Percentiles rank a stretch among this genome's conserved stretches.
phyloP scores from a whole-genome alignment of 2,329 filamentous ascomycete genomes.

The Macroventuria anomochaeta region DNA sequence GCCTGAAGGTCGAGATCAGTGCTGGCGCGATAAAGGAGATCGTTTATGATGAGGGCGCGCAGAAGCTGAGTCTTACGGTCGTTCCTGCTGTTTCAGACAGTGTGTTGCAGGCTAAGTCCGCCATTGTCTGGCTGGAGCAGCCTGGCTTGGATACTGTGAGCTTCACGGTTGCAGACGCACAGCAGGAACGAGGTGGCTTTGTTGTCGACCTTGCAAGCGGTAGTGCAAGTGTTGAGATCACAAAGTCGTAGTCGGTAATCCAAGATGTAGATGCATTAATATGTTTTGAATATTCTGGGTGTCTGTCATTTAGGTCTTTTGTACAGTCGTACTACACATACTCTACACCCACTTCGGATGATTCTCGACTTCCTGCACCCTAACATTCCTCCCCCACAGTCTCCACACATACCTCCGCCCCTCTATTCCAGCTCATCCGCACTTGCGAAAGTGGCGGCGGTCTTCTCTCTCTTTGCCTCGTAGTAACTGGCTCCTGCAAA shows the following conservation, averaged over 20 bases:
- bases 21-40: slow-evolving; percentile 29
- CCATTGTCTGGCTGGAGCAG: slow-evolving; percentile 30
- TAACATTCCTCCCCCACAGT: not conserved
- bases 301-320: no score
- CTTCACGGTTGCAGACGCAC: slow-evolving; percentile 20
- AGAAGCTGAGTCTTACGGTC: slow-evolving; percentile 21
- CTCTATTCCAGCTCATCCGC: not conserved
- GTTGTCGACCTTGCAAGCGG: slow-evolving; percentile 22
- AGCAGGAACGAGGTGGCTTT: slow-evolving; percentile 25
- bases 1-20: slow-evolving; percentile 42
- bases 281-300: no score
- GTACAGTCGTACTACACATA: not conserved
- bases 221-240: slow-evolving; percentile 20
- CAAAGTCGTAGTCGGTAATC: not conserved
- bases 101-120: slow-evolving; percentile 23
- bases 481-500: not conserved
- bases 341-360: not conserved
- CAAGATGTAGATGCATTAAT: no score
- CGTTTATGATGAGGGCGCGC: slow-evolving; percentile 13
- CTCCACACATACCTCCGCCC: not conserved
- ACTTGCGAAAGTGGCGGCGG: not conserved
- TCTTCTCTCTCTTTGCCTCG: not conserved
- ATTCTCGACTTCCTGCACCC: not conserved
- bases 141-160: slow-evolving; percentile 4
- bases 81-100: slow-evolving; percentile 10